Evolutionary conservation across 352 stramenopile genomes (phyloP).

Genomic region (Globisporangium perplexum): DNA sequence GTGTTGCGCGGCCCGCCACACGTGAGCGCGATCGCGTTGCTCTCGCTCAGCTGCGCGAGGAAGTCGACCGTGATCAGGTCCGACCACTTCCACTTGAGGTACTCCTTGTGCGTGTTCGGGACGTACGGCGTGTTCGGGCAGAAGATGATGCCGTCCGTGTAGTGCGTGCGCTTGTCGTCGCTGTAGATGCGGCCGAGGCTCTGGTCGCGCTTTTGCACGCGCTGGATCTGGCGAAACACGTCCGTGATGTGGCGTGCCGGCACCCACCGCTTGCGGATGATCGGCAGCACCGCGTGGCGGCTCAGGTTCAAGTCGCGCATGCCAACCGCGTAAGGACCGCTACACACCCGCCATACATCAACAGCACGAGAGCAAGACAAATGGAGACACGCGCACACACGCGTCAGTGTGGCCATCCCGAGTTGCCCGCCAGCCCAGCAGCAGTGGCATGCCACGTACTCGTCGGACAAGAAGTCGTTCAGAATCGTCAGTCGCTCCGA

Average conservation of each 20-base stretch:
- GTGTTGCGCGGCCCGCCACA: constrained; percentile 74
- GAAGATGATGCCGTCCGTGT: constrained; percentile 89
- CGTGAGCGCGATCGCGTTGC: constrained; percentile 54
- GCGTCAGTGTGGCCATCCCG: not conserved
- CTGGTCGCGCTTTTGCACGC: constrained; percentile 69
- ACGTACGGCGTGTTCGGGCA: constrained; percentile 85
- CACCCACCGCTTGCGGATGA: constrained; percentile 84
- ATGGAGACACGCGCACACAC: not conserved
- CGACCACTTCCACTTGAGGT: constrained; percentile 91
- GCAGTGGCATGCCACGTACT: constrained; percentile 40
- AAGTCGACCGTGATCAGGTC: constrained; percentile 90
- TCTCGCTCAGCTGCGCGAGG: constrained; percentile 48
- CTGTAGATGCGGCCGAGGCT: constrained; percentile 74
- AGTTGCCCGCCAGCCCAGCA: too few species aligned
- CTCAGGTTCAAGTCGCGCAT: constrained; percentile 65
- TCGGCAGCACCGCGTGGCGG: constrained; percentile 57
- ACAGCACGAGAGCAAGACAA: too few species aligned
- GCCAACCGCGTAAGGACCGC: constrained; percentile 57
- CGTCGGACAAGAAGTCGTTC: constrained; percentile 80
- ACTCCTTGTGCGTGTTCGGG: constrained; percentile 81
- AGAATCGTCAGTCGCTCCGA: constrained; percentile 70
- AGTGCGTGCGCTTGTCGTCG: constrained; percentile 82
- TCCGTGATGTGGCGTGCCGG: constrained; percentile 75
- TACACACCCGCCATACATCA: constrained; percentile 13
- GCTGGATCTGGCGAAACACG: constrained; percentile 79